Evolutionary conservation across 495 filamentous ascomycete species (phyloP).

Genomic region (Neurospora africana): DNA sequence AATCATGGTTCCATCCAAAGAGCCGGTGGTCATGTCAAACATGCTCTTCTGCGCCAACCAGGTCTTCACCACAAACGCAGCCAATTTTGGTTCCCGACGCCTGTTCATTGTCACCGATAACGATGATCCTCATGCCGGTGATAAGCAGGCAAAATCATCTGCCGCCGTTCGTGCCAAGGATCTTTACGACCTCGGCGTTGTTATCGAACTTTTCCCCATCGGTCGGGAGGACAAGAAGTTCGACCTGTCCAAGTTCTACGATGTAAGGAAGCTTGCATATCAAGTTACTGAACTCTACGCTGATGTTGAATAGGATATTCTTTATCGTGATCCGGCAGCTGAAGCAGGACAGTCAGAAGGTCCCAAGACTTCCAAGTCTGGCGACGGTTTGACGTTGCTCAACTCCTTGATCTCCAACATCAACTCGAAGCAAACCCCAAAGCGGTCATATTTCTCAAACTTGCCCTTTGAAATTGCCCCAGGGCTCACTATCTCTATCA

Average conservation of each 20-base stretch:
- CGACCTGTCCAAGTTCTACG: slow-evolving; percentile 80
- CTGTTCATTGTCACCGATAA: slow-evolving; percentile 95
- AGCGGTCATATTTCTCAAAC: slow-evolving; percentile 75
- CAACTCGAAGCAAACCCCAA: slow-evolving; percentile 81
- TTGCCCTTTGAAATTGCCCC: slow-evolving; percentile 80
- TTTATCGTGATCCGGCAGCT: slow-evolving; percentile 55
- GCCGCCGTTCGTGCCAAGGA: slow-evolving; percentile 86
- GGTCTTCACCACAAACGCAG: slow-evolving; percentile 88
- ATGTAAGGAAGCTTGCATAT: slow-evolving; percentile 41
- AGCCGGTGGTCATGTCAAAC: slow-evolving; percentile 73
- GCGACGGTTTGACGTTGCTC: slow-evolving; percentile 70
- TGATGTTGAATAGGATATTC: slow-evolving; percentile 54
- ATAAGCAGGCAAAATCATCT: slow-evolving; percentile 58
- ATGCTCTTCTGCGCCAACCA: slow-evolving; percentile 92
- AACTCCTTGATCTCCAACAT: slow-evolving; percentile 79
- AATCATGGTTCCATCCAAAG: slow-evolving; percentile 56
- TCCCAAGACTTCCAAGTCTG: slow-evolving; percentile 39
- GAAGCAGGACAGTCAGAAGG: slow-evolving; percentile 44
- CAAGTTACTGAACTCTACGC: neutral
- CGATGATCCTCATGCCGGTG: slow-evolving; percentile 70
- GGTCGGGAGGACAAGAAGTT: slow-evolving; percentile 64
- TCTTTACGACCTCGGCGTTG: slow-evolving; percentile 87
- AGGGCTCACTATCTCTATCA: slow-evolving; percentile 75
- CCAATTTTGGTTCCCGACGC: slow-evolving; percentile 85
- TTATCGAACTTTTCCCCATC: slow-evolving; percentile 91